Base-by-base conservation (phyloP, 805 yeast species). In the Candida maesae region DNA sequence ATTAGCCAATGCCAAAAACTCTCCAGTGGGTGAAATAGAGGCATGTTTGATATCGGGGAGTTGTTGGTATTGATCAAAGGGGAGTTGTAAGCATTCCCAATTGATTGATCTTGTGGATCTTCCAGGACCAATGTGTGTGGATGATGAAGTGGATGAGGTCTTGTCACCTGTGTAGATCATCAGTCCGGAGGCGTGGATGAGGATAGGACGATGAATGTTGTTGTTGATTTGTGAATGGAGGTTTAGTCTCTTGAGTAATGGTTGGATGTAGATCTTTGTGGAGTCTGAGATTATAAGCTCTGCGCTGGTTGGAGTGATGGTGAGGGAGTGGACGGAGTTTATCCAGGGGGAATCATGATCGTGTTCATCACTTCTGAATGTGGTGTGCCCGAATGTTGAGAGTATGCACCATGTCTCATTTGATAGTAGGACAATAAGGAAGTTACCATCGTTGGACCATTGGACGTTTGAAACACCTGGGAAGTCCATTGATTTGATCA, bases 371-470 rank as follows among this genome's bases (percentile, higher is more conserved):
- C 44, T 41, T 26, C 47, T 41, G 39, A 59, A 59, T 2, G 41
- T 39, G 5, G 48, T 49, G 23, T 51, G 41, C 6, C 63, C 64
- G 42, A 52, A 59, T 1, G 53, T 50, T 8, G 63, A 58, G n/a
- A 49, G 41, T 2, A 53, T n/a, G 4, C 49, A 43, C 64, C 64
- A 60, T 1, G 50, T 31, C 3, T 55, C 51, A 19, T 50, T 40
- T 2, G 25, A 16, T 21, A 40, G 51, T 3, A 55, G 33, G 2
- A 56, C 36, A 12, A 47, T n/a, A n/a, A 49, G 36, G 8, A 42
- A 26, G 19, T 19, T 49, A 15, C 47, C 50, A 38, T 39, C 46
- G 25, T 12, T 16, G 10, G 48, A 38, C 58, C 55, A 53, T 12
- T 45, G 39, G 0, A 51, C 10, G 3, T 39, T 27, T 16, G 41